phyloP scores from a whole-genome alignment of 495 filamentous ascomycete species.

The Parmelia sp. region DNA sequence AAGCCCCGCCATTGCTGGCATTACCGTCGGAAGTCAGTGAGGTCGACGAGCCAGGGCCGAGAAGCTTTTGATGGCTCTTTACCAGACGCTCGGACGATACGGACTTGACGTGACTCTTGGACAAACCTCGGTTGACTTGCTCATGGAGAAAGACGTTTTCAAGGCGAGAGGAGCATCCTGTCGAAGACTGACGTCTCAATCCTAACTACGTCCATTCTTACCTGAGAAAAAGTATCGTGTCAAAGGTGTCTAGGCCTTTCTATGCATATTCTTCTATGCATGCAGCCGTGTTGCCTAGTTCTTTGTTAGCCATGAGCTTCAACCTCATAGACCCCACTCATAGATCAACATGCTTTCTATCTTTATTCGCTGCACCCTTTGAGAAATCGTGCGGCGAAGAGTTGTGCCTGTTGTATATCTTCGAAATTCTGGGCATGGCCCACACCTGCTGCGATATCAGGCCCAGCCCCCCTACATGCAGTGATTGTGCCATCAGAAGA shows the following conservation, averaged over 20 bases:
- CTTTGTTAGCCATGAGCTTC: no score
- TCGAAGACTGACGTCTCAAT: neutral
- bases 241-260: no score
- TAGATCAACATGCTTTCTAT: no score
- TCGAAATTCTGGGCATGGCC: neutral
- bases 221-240: neutral
- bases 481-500: no score
- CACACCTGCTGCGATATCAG: no score
- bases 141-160: neutral
- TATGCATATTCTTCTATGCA: no score
- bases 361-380: no score
- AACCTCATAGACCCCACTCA: no score
- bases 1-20: neutral
- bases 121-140: neutral
- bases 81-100: neutral
- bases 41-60: neutral
- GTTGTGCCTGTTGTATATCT: neutral
- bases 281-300: no score
- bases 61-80: neutral
- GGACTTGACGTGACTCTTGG: neutral
- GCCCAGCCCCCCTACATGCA: no score
- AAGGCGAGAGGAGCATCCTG: neutral
- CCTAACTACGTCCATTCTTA: neutral
- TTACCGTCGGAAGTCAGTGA: neutral
- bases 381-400: neutral